Evolutionary conservation across 1,139 yeast genomes (phyloP).

Genomic region (Kurtzmaniella natalensis): DNA sequence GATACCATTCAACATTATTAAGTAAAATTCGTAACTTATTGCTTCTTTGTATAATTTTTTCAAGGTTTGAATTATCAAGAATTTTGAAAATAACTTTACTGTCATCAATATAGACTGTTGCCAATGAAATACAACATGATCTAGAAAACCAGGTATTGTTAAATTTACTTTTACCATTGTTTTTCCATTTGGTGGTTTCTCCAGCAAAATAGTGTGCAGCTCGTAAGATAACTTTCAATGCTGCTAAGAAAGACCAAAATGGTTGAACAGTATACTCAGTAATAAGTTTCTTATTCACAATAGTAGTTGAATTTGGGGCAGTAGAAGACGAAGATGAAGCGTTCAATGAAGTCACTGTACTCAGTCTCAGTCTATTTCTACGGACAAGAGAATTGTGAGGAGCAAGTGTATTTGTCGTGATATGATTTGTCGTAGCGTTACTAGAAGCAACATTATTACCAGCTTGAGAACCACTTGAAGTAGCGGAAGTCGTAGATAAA

Average conservation of each 20-base stretch:
- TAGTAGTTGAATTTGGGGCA: conserved; percentile 20
- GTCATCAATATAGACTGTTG: conserved; percentile 29
- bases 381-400: too few species aligned
- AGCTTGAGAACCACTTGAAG: too few species aligned
- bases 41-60: conserved; percentile 14
- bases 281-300: conserved; percentile 20
- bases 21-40: conserved; percentile 44
- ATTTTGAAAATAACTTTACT: conserved; percentile 39
- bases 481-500: too few species aligned
- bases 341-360: neutral
- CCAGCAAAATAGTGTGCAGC: conserved; percentile 51
- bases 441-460: too few species aligned
- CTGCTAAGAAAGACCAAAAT: conserved; percentile 64
- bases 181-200: conserved; percentile 34
- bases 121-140: conserved; percentile 19
- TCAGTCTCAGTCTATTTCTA: conserved; percentile 3
- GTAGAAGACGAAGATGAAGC: neutral
- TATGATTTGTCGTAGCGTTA: neutral
- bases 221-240: conserved; percentile 50
- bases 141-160: conserved; percentile 1
- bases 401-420: too few species aligned
- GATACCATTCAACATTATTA: conserved; percentile 59
- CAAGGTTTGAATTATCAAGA: conserved; percentile 22
- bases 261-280: conserved; percentile 44
- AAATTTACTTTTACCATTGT: conserved; percentile 16